phyloP scores from a whole-genome alignment of 345 rosid genomes.

The Linum trigynum region DNA sequence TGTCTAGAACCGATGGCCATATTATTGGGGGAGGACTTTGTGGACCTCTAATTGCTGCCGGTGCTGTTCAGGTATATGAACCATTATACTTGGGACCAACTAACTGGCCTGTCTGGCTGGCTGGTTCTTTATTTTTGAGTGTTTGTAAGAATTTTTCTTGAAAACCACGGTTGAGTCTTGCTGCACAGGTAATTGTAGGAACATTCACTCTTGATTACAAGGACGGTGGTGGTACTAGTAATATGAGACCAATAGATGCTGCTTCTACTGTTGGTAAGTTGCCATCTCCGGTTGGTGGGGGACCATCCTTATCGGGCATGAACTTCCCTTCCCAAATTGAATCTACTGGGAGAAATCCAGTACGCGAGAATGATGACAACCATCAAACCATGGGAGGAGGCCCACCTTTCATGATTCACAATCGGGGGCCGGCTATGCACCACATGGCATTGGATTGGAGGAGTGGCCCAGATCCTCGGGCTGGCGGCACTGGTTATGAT shows the following conservation, averaged over 20 bases:
- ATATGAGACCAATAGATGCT: slow-evolving; percentile 28
- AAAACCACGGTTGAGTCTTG: background rate
- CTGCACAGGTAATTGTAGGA: slow-evolving; percentile 56
- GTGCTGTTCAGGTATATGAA: slow-evolving; percentile 74
- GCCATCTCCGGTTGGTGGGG: slow-evolving; percentile 38
- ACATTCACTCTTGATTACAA: slow-evolving; percentile 47
- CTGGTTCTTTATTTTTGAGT: background rate
- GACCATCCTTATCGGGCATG: slow-evolving; percentile 27
- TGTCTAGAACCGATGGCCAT: slow-evolving; percentile 63
- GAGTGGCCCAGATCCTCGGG: background rate
- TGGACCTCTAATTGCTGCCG: slow-evolving; percentile 72
- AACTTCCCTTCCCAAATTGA: slow-evolving; percentile 44
- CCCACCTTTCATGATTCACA: slow-evolving; percentile 2
- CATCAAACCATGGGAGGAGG: background rate
- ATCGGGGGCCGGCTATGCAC: background rate
- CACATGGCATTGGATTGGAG: background rate
- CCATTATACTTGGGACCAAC: background rate
- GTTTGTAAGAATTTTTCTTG: background rate
- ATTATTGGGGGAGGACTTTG: slow-evolving; percentile 91
- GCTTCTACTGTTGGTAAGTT: slow-evolving; percentile 36
- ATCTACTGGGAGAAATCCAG: slow-evolving; percentile 37
- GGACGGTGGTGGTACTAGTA: slow-evolving; percentile 26
- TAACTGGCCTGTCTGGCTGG: background rate
- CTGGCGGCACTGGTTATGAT: background rate
- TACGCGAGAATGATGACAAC: background rate